Conservation (phyloP, 768 basidiomycete species). For the Termitomyces sp. region DNA sequence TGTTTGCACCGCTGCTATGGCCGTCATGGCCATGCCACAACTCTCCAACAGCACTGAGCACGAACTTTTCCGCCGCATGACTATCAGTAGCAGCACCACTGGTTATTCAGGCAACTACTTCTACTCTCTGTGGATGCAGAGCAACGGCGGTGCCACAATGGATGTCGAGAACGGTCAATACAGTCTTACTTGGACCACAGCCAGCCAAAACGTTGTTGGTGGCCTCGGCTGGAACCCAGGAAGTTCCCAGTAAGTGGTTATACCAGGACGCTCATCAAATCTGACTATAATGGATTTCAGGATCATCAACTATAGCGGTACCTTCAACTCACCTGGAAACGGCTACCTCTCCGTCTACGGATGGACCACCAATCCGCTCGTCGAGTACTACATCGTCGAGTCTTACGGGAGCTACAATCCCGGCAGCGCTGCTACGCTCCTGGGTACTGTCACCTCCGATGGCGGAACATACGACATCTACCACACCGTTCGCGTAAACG, state of each 20-base stretch:
- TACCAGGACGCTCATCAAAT: background rate
- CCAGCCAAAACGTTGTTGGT: slow-evolving; percentile 32
- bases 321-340: slow-evolving; percentile 35
- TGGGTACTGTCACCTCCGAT: slow-evolving; percentile 38
- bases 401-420: slow-evolving; percentile 39
- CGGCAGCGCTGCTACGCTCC: slow-evolving; percentile 22
- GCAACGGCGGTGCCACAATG: slow-evolving; percentile 25
- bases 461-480: slow-evolving; percentile 41
- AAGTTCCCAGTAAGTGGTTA: slow-evolving; percentile 19
- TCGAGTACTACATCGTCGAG: slow-evolving; percentile 47
- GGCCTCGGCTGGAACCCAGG: slow-evolving; percentile 38
- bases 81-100: slow-evolving; percentile 19
- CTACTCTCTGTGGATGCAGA: slow-evolving; percentile 35
- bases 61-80: slow-evolving; percentile 11
- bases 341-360: slow-evolving; percentile 42
- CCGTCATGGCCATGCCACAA: slow-evolving; percentile 16
- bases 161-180: slow-evolving; percentile 29
- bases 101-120: slow-evolving; percentile 31
- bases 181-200: slow-evolving; percentile 26
- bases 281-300: slow-evolving; percentile 15
- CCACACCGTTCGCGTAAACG: slow-evolving; percentile 31
- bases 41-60: slow-evolving; percentile 15
- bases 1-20: slow-evolving; percentile 15
- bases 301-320: slow-evolving; percentile 32
- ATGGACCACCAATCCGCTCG: slow-evolving; percentile 41